Conservation (phyloP, 805 yeast species). For the Ogataea pini region DNA sequence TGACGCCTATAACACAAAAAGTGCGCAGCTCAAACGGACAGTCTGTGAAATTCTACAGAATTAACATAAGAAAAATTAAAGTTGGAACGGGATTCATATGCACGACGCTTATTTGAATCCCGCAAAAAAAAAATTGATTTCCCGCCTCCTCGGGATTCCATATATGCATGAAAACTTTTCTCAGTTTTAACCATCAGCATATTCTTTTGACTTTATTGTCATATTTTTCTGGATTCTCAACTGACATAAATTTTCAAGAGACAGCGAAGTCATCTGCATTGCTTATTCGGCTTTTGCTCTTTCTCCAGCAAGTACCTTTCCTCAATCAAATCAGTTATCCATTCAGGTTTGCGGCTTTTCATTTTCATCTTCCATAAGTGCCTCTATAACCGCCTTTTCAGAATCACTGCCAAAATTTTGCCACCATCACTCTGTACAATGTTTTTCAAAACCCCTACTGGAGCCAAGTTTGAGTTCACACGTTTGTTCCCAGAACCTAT, state of each 20-base stretch:
- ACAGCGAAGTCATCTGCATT: background rate
- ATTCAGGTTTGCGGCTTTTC: background rate
- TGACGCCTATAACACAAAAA: too few species aligned
- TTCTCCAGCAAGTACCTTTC: background rate
- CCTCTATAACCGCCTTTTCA: too few species aligned
- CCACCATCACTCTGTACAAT: background rate
- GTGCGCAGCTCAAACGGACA: too few species aligned
- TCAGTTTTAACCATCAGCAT: background rate
- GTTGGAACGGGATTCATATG: background rate
- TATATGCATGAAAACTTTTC: conserved; percentile 1
- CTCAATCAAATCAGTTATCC: too few species aligned
- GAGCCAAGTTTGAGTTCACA: too few species aligned
- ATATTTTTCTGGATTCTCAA: background rate
- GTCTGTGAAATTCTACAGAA: too few species aligned
- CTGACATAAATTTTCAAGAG: background rate
- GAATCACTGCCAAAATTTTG: too few species aligned
- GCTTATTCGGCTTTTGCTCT: conserved; percentile 5
- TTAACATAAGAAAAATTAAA: too few species aligned
- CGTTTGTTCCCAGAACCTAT: too few species aligned
- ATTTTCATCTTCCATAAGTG: too few species aligned
- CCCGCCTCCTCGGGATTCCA: conserved; percentile 2
- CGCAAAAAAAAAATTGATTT: background rate
- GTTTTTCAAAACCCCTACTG: too few species aligned
- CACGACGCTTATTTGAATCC: background rate
- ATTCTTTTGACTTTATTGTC: background rate